Evolutionary conservation across 2,329 filamentous ascomycete species (phyloP), one percentile per base, ranked within the genome.

Genomic region (Alternaria consortialis): DNA sequence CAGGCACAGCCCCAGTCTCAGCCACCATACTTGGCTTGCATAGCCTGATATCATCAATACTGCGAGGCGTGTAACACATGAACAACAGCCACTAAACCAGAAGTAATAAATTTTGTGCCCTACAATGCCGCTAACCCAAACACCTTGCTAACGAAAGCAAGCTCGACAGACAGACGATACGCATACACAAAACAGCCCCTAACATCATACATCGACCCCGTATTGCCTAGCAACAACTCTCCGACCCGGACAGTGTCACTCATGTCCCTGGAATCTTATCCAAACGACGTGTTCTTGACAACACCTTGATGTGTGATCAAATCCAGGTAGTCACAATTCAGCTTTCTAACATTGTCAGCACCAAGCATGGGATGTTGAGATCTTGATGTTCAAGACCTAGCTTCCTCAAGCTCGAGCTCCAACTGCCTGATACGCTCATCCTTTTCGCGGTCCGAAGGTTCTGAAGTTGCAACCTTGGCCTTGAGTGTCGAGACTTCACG

Each of bases 401-500:
- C 75, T 60, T 80, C 78, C 64, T 80, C 79, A 37, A 80, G 71
- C 63, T 80, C 78, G 29, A 80, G 71, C 63, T 80, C 79, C 48
- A 80, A 61, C 61, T 80, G 67, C 53, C 79, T 68, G 42, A 80
- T 80, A 43, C 76, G 74, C 71, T 80, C 78, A 55, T 80, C 77
- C 69, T 80, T 78, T 53, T 79, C 77, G 15, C 72, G 72, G 37
- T 76, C 74, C 2, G 73, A 74, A 9, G 70, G 68, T 37, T 66
- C 69, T 27, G 64, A 63, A 17, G 60, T 42, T n/a, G 86, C 87
- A 60, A 94, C 84, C 78, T 88, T 91, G 79, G 88, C 88, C 86
- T 96, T 97, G 69, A 97, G 84, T 15, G 86, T 85, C 23, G 69
- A 69, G 17, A 79, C 73, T 63, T 79, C 74, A 74, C 95, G 92